Evolutionary conservation across 1,284 basidiomycete genomes (phyloP), one percentile per base, ranked within the genome.

Genomic region (Ganoderma lucidum): DNA sequence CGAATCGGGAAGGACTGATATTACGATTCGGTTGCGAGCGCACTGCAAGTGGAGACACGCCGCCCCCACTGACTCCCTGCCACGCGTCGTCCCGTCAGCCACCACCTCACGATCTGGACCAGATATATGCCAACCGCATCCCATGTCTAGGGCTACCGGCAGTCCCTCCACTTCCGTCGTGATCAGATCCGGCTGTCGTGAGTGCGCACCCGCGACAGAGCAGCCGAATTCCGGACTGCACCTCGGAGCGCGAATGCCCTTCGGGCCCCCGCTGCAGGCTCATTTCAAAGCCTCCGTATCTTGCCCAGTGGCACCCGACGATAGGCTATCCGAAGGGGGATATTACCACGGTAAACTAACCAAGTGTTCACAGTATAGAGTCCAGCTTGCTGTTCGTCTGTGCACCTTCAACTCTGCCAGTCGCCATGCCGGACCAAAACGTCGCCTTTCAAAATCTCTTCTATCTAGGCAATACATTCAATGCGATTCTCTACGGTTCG

Each of bases 401-500:
- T n/a, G 8, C 30, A 23, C 19, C 8, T 28, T 61, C 39, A 41
- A 61, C 23, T 61, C 55, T 56, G 55, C 55, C 23, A 17, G 41
- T 44, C 35, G 23, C 3, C 3, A 61, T 61, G 59, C 8, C 59
- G 6, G 19, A 64, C n/a, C n/a, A 23, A 28, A 58, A 64, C 17
- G 41, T 14, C 3, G 28, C 56, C 53, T 64, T 64, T 15, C 63
- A 64, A 37, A 58, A 44, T 14, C 42, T 37, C 39, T 64, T 56
- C 63, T 58, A 58, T 12, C 17, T 64, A 12, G 63, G 51, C 37
- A 58, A 58, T 39, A 41, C 23, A 3, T 30, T 44, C 53, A 58
- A 28, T n/a, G 63, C 35, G 2, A 44, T 58, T 19, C 63, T 64
- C 41, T 64, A 64, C 28, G 53, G 63, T 64, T 35, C 15, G 63